Evolutionary conservation across 805 yeast genomes (phyloP), one percentile per base, ranked within the genome.

Genomic region (Monosporozyma servazzii): DNA sequence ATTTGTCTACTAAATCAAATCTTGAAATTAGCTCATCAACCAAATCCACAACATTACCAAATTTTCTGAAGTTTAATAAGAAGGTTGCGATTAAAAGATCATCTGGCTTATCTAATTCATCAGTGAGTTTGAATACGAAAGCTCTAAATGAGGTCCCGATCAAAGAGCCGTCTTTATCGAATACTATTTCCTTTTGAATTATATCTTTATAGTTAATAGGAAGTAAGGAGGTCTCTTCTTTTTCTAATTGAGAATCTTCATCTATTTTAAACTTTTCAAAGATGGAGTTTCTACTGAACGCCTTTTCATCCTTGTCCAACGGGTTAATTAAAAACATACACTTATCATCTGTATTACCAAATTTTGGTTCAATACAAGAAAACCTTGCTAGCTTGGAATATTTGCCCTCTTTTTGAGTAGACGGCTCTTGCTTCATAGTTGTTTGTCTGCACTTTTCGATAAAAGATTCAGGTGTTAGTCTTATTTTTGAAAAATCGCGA

Each of bases 121-220:
- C 84, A 0, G 90, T 85, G 48, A 85, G 66, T 23, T 86, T 73
- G 58, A 72, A 77, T 3, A 86, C 78, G 51, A 86, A 70, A 0
- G 88, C 86, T 56, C 80, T 77, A 63, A 85, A 82, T 0, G 90
- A 82, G 2, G 86, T 84, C 13, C 90, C 91, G 45, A 82, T 62
- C 21, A 85, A 64, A 48, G 73, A 74, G 1, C 80, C 80, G 39
- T 75, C 75, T 3, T 71, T 62, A 20, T 58, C 61, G 11, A 53
- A 49, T 45, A 56, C 36, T 2, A 82, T 66, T 59, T 85, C 88
- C 17, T 64, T 56, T 17, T 50, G 50, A 50, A 65, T 60, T 8
- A 53, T 33, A 10, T 64, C 65, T 37, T 53, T 53, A 36, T 63
- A 53, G 50, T 64, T 65, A 25, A 27, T 40, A 15, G 53, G 52